Conservation (phyloP, 495 filamentous ascomycete genomes). For the Xylaria venustula region DNA sequence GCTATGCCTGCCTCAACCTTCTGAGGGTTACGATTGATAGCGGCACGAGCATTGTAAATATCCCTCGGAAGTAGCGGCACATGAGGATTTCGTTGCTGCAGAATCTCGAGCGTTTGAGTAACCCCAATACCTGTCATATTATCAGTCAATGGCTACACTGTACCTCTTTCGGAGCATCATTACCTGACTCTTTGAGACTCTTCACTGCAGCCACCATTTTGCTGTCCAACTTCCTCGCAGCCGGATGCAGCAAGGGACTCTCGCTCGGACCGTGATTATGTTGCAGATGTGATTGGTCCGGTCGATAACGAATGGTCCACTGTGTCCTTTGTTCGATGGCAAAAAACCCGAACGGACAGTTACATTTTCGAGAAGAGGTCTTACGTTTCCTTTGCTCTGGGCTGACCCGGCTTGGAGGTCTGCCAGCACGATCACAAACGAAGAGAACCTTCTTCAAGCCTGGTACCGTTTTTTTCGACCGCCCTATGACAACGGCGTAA, state of each 20-base stretch:
- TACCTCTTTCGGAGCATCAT: slow-evolving; percentile 9
- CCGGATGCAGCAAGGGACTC: slow-evolving; percentile 54
- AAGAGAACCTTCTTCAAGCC: slow-evolving; percentile 59
- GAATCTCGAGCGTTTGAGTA: slow-evolving; percentile 53
- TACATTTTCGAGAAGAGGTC: slow-evolving; percentile 57
- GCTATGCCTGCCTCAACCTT: slow-evolving; percentile 51
- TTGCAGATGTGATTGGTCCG: slow-evolving; percentile 45
- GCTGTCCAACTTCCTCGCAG: slow-evolving; percentile 55
- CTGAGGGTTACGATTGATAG: slow-evolving; percentile 56
- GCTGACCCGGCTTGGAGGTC: slow-evolving; percentile 50
- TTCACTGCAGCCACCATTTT: slow-evolving; percentile 59
- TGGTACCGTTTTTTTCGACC: slow-evolving; percentile 57
- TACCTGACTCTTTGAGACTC: slow-evolving; percentile 54
- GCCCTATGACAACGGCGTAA: slow-evolving; percentile 57
- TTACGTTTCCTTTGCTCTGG: slow-evolving; percentile 55
- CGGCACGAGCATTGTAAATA: slow-evolving; percentile 58
- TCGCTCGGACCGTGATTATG: slow-evolving; percentile 59
- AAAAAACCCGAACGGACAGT: slow-evolving; percentile 58
- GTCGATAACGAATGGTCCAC: slow-evolving; percentile 56
- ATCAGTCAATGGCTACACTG: slow-evolving; percentile 15
- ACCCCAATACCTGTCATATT: slow-evolving; percentile 48
- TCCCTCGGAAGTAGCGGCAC: slow-evolving; percentile 54
- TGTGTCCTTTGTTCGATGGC: slow-evolving; percentile 56
- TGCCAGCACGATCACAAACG: slow-evolving; percentile 56
- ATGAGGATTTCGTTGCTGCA: slow-evolving; percentile 54